A percentile compares a stretch with the other conserved stretches of the same genome.
These are phyloP conservation scores for Globomyces sp. DNA, from an alignment of 371 early-diverging fungal genomes.

Conservation along the genomic window DNA sequence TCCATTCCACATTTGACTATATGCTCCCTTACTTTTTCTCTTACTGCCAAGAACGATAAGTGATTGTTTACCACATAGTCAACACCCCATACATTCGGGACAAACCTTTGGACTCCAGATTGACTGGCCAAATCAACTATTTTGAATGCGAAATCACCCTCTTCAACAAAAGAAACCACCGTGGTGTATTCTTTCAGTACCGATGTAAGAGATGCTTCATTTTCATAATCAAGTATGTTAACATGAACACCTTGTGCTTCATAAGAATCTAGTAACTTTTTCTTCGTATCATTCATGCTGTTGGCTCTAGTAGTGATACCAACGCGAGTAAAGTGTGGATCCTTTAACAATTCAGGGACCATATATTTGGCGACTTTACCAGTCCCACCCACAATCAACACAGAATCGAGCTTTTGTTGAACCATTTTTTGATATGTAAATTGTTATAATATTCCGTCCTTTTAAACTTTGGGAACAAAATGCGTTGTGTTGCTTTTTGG, in stretches of 20 bases:
- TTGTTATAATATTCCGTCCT: no score
- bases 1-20: neutral
- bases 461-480: no score
- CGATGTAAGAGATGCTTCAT: neutral
- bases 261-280: neutral
- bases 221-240: neutral
- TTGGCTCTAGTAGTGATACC: neutral
- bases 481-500: no score
- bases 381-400: neutral
- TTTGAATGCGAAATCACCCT: neutral
- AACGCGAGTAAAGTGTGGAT: neutral
- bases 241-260: neutral
- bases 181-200: neutral
- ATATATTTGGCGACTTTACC: neutral
- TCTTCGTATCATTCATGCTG: neutral
- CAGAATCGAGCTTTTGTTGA: neutral
- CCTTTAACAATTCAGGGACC: neutral
- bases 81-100: conserved; percentile 6
- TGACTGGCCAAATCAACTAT: neutral
- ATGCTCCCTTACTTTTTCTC: neutral
- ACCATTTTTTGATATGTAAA: no score
- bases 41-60: neutral
- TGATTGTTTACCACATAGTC: neutral
- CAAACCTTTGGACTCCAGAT: neutral
- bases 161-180: neutral